Evolutionary conservation across 1,284 basidiomycete genomes (phyloP).

Genomic region (Moesziomyces antarcticus): DNA sequence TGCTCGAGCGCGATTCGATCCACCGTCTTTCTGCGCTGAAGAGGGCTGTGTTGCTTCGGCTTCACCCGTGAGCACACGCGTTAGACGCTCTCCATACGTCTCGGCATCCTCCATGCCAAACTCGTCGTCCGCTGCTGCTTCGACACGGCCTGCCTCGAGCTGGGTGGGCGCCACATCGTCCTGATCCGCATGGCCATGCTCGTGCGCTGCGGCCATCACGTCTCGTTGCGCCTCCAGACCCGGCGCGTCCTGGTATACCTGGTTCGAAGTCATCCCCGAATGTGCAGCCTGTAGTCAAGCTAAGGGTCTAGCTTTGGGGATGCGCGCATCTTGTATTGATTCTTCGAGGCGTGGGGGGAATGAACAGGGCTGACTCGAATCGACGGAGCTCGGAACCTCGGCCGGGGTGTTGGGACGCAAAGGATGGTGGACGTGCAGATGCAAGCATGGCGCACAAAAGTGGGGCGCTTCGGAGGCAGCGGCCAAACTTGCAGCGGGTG

Average conservation of each 20-base stretch:
- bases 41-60: not conserved
- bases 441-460: no score
- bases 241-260: conserved; percentile 38
- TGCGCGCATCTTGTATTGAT: no score
- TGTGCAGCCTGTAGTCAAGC: no score
- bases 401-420: not conserved
- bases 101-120: conserved; percentile 18
- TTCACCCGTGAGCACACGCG: conserved; percentile 36
- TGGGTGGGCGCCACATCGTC: not conserved
- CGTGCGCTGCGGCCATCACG: conserved; percentile 7
- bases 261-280: not conserved
- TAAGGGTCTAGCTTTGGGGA: not conserved
- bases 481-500: not conserved
- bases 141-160: conserved; percentile 1
- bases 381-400: not conserved
- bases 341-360: no score
- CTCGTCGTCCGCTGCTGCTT: conserved; percentile 8
- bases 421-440: not conserved
- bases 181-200: not conserved
- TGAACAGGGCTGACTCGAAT: not conserved
- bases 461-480: not conserved
- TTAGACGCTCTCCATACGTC: conserved; percentile 32
- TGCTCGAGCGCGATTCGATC: not conserved
- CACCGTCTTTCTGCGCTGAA: not conserved
- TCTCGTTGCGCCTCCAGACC: conserved; percentile 35